Evolutionary conservation across 2,329 filamentous ascomycete species (phyloP).

Genomic region (Aureobasidium sp.): DNA sequence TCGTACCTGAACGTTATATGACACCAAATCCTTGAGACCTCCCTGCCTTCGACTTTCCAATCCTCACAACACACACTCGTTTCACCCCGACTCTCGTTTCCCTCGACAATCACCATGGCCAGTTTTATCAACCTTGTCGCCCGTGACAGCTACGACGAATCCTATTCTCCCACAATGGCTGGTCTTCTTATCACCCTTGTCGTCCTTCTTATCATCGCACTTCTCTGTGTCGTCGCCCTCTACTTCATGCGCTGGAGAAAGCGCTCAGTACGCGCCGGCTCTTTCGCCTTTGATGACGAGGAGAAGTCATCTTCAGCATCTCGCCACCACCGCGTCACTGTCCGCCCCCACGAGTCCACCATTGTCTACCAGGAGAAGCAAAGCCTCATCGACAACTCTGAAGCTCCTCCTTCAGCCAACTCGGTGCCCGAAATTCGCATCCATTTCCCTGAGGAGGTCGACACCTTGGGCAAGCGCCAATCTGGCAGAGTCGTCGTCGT

Average conservation of each 20-base stretch:
- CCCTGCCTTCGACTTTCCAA: background rate
- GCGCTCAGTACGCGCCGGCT: constrained; percentile 35
- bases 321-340: constrained; percentile 48
- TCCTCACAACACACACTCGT: constrained; percentile 1
- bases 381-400: constrained; percentile 66
- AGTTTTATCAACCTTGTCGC: constrained; percentile 38
- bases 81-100: background rate
- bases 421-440: constrained; percentile 93
- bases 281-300: constrained; percentile 65
- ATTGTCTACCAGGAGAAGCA: constrained; percentile 73
- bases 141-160: constrained; percentile 39
- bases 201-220: constrained; percentile 63
- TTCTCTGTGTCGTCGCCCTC: constrained; percentile 59
- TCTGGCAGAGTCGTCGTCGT: constrained; percentile 87
- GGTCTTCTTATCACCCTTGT: constrained; percentile 73
- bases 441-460: constrained; percentile 93
- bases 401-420: constrained; percentile 66
- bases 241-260: constrained; percentile 64
- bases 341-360: constrained; percentile 52
- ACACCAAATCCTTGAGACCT: constrained; percentile 3
- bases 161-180: constrained; percentile 54
- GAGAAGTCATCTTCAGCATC: constrained; percentile 30
- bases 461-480: constrained; percentile 68
- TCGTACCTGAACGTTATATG: background rate
- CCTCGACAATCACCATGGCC: constrained; percentile 20